Evolutionary conservation across 2,329 filamentous ascomycete genomes (phyloP).

Genomic region (Aspergillus sp.): DNA sequence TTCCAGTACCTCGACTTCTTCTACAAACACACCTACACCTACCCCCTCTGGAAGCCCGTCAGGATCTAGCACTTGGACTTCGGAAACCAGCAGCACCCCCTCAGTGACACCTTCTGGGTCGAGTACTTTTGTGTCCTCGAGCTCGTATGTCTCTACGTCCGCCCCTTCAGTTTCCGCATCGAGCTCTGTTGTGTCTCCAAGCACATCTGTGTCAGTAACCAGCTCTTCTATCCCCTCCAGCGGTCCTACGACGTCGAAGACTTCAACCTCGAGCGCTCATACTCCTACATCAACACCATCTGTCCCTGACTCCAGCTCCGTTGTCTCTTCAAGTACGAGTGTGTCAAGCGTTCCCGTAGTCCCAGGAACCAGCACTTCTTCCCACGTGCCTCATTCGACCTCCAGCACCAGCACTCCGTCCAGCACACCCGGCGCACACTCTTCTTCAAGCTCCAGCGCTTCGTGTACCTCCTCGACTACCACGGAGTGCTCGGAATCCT

Average conservation of each 20-base stretch:
- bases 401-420: neutral
- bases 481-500: neutral
- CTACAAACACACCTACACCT: constrained; percentile 5
- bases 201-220: neutral
- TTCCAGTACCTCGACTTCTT: constrained; percentile 1
- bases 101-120: neutral
- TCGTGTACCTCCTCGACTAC: neutral
- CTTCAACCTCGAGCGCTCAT: neutral
- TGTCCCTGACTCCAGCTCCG: constrained; percentile 6
- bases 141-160: constrained; percentile 1
- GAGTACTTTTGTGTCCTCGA: constrained; percentile 5
- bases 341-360: neutral
- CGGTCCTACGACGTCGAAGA: neutral
- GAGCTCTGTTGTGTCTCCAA: constrained; percentile 6
- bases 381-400: neutral
- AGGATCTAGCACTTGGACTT: neutral
- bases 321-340: neutral
- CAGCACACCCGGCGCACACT: neutral
- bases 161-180: constrained; percentile 1
- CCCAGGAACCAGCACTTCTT: neutral
- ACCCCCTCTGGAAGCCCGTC: neutral
- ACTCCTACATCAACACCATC: neutral
- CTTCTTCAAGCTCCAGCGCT: neutral
- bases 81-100: neutral
- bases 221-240: constrained; percentile 3